phyloP scores from a whole-genome alignment of 805 yeast genomes.

The Millerago galiae region DNA sequence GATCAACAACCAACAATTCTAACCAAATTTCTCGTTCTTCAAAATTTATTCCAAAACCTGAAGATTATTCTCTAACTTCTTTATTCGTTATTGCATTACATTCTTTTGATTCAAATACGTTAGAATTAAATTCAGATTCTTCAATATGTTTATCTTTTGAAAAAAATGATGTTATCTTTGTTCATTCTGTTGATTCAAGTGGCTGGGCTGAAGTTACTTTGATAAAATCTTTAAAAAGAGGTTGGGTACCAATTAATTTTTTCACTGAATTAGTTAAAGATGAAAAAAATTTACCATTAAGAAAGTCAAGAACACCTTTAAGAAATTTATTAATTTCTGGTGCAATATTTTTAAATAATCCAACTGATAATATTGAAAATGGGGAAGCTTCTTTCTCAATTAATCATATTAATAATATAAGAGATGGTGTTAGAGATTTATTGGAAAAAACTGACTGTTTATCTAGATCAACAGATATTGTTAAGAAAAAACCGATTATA shows the following conservation, averaged over 20 bases:
- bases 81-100: constrained; percentile 54
- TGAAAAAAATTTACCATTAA: constrained; percentile 5
- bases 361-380: constrained; percentile 41
- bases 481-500: constrained; percentile 53
- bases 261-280: constrained; percentile 42
- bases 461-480: constrained; percentile 66
- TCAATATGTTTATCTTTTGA: constrained; percentile 70
- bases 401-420: constrained; percentile 46
- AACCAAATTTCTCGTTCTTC: not conserved
- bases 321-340: constrained; percentile 51
- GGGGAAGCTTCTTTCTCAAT: constrained; percentile 23
- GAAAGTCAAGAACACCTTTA: constrained; percentile 41
- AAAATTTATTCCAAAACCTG: constrained; percentile 5
- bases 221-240: constrained; percentile 54
- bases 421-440: constrained; percentile 65
- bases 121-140: constrained; percentile 60
- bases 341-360: constrained; percentile 61
- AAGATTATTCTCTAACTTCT: constrained; percentile 42
- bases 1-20: not conserved
- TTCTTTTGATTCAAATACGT: constrained; percentile 48
- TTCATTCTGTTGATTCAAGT: constrained; percentile 70
- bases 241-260: constrained; percentile 86
- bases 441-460: constrained; percentile 66
- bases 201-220: constrained; percentile 88
- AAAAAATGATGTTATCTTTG: constrained; percentile 66